These are phyloP conservation scores for Kregervanrija delftensis DNA, from an alignment of 805 yeast species.

Conservation along the genomic window DNA sequence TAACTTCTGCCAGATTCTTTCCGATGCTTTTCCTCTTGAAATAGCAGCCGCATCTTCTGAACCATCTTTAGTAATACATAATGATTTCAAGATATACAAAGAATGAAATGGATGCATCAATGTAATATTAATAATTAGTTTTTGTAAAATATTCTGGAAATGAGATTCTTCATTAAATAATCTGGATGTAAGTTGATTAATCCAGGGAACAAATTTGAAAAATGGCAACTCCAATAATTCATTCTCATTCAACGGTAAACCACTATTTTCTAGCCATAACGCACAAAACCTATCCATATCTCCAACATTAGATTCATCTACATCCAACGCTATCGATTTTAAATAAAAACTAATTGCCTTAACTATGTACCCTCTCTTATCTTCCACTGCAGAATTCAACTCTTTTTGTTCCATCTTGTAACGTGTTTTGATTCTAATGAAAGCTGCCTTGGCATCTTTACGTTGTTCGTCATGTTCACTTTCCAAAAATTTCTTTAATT, in stretches of 20 bases:
- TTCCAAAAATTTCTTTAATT: constrained; percentile 37
- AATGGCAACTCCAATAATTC: constrained; percentile 42
- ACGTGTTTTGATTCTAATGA: constrained; percentile 41
- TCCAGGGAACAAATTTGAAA: constrained; percentile 69
- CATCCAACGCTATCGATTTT: constrained; percentile 38
- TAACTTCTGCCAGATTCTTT: constrained; percentile 38
- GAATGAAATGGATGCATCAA: constrained; percentile 66
- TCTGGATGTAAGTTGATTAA: constrained; percentile 73
- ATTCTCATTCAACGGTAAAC: constrained; percentile 25
- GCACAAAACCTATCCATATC: constrained; percentile 74
- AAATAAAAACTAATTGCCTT: constrained; percentile 57
- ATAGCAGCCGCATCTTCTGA: constrained; percentile 31
- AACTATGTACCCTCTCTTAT: constrained; percentile 31
- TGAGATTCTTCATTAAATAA: constrained; percentile 38
- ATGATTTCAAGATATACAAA: constrained; percentile 53
- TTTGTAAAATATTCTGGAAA: constrained; percentile 51
- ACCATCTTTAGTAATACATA: constrained; percentile 31
- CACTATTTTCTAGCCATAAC: constrained; percentile 63
- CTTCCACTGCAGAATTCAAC: constrained; percentile 31
- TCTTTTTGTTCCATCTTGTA: constrained; percentile 43
- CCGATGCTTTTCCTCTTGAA: constrained; percentile 48
- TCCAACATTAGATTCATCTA: constrained; percentile 37
- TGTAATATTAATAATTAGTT: constrained; percentile 31
- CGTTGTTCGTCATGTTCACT: constrained; percentile 38
- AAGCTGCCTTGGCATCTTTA: constrained; percentile 46